phyloP scores from a whole-genome alignment of 23 red algal species.

The Pyropia haitanensis region DNA sequence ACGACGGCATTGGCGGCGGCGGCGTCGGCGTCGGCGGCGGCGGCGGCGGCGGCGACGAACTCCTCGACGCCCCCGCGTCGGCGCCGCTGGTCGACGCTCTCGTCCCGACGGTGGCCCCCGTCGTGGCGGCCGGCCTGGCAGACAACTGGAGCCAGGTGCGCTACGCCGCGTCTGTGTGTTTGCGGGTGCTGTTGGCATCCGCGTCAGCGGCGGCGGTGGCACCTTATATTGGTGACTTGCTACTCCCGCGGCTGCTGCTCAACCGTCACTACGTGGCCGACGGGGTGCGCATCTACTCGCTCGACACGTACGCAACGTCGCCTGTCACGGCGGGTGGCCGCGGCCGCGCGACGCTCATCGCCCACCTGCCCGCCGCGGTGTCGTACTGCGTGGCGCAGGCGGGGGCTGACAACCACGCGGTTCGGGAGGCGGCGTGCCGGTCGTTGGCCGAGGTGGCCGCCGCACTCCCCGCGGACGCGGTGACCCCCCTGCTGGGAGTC shows the following conservation, averaged over 20 bases:
- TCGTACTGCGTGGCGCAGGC: constrained; percentile 60
- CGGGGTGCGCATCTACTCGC: constrained; percentile 68
- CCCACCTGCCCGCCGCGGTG: constrained; percentile 30
- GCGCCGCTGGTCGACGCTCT: constrained; percentile 4
- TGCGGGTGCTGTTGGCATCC: background rate
- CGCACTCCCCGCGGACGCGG: constrained; percentile 17
- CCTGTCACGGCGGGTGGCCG: constrained; percentile 15
- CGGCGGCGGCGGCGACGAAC: background rate
- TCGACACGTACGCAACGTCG: constrained; percentile 46
- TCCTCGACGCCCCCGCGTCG: background rate
- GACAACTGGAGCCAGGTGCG: constrained; percentile 99
- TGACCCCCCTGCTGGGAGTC: constrained; percentile 24
- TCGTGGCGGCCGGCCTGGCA: constrained; percentile 49
- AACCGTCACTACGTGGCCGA: constrained; percentile 97
- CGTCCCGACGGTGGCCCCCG: background rate
- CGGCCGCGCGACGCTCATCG: constrained; percentile 40
- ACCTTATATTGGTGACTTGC: background rate
- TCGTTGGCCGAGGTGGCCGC: constrained; percentile 54
- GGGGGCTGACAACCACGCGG: constrained; percentile 89
- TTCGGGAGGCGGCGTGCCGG: constrained; percentile 87
- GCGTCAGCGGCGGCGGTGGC: constrained; percentile 1
- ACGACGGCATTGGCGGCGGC: too few relatives aligned
- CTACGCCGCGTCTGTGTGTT: constrained; percentile 37
- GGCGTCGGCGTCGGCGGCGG: too few relatives aligned
- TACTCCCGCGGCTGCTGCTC: constrained; percentile 85